Base-by-base conservation (phyloP, 2,329 filamentous ascomycete genomes). In the Clonostachys chloroleuca region DNA sequence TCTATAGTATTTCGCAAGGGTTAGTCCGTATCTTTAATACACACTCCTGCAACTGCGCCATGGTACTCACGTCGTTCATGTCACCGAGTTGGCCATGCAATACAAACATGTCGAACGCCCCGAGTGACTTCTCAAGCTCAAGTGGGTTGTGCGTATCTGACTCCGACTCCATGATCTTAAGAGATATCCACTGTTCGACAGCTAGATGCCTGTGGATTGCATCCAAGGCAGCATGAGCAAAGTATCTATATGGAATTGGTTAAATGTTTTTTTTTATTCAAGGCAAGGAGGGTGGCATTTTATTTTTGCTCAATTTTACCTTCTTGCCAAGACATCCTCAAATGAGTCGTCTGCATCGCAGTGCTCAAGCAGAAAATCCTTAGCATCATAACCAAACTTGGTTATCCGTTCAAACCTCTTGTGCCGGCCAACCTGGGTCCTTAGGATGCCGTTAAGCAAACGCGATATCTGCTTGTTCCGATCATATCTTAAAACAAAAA, bases 21-120 rank as follows among this genome's bases (percentile, higher is more conserved):
- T 18, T 34, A 33, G 12, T 43, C n/a, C 24, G 16, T 20, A 16
- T 20, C 7, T 20, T 20, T 12, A 16, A 13, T n/a, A 18, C 14
- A 30, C 24, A 10, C 24, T 30, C 24, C 24, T 9, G 10, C 24
- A 30, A 30, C 8, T 30, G 36, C 35, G 6, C 8, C 20, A 10
- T 33, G 40, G 12, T 24, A 58, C 77, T 48, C 67, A 86, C 86
- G 68, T 90, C 83, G 48, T 87, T 77, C 45, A 92, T 67, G 59
- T 95, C 90, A n/a, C 86, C 83, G 33, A 77, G 74, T 16, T 82
- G 78, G 47, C 86, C 85, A 53, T 86, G 82, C 30, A 92, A 72
- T 42, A 95, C 82, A 65, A 97, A 97, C 66, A 97, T 78, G 64
- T 97, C 94, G 63, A 95, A 95, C 13, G 86, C 87, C 17, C 84